Percentiles rank a stretch among this genome's conserved stretches.
Evolutionary conservation across 2,329 filamentous ascomycete genomes (phyloP).

Genomic region (Hypoxylon sp.): DNA sequence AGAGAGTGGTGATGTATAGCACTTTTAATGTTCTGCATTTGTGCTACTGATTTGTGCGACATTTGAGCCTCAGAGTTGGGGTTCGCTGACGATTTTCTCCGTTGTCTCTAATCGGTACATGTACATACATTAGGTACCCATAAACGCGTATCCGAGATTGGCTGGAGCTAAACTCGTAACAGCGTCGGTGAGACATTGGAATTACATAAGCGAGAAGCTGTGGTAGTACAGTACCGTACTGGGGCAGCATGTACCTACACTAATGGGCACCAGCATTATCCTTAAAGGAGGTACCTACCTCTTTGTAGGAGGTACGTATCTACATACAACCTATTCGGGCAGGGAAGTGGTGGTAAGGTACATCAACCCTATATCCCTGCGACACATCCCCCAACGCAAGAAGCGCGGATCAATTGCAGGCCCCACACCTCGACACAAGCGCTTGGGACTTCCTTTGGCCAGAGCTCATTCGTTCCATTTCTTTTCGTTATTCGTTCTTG

Average conservation of each 20-base stretch:
- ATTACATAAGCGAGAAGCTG: constrained; percentile 16
- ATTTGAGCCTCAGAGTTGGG: constrained; percentile 16
- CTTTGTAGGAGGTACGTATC: background rate
- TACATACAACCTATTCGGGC: too few relatives aligned
- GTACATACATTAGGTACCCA: too few relatives aligned
- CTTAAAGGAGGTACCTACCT: too few relatives aligned
- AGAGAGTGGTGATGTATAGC: constrained; percentile 3
- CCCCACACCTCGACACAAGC: constrained; percentile 38
- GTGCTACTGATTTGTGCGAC: background rate
- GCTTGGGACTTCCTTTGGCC: constrained; percentile 37
- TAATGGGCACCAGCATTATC: too few relatives aligned
- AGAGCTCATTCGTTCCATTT: constrained; percentile 28
- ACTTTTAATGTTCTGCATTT: background rate
- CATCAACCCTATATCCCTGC: constrained; percentile 35
- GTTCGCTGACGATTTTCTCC: background rate
- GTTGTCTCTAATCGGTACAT: background rate
- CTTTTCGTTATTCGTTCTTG: constrained; percentile 31
- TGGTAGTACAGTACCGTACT: background rate
- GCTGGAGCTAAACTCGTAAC: background rate
- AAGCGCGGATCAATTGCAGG: constrained; percentile 38
- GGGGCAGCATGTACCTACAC: too few relatives aligned
- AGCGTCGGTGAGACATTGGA: background rate
- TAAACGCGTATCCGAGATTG: background rate
- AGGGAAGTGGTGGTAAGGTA: background rate
- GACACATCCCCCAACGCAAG: constrained; percentile 44